A percentile compares a stretch with the other conserved stretches of the same genome.
Evolutionary conservation across 1,139 yeast species (phyloP).

Genomic region (Taphrina deformans): DNA sequence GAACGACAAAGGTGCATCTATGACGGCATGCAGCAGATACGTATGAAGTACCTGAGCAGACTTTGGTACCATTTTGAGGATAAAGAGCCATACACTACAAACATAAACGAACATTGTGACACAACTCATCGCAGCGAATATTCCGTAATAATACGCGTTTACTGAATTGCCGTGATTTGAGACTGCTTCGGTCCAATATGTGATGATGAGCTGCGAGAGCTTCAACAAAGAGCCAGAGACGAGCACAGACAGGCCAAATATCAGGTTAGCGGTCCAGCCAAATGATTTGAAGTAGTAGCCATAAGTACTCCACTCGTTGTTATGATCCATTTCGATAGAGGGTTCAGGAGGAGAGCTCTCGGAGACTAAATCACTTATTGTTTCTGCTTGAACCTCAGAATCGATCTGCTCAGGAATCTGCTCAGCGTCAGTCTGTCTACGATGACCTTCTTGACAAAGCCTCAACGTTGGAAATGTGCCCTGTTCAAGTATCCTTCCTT

Average conservation of each 20-base stretch:
- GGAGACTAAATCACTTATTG: neutral
- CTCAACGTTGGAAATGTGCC: slow-evolving; percentile 45
- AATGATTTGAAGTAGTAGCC: neutral
- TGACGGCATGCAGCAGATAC: slow-evolving; percentile 58
- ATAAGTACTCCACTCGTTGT: neutral
- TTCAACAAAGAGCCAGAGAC: neutral
- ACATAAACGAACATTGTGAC: neutral
- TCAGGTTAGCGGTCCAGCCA: neutral
- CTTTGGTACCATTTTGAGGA: slow-evolving; percentile 47
- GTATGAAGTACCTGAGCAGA: slow-evolving; percentile 47
- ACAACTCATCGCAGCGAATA: neutral
- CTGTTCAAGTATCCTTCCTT: slow-evolving; percentile 49
- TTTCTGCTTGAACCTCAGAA: neutral
- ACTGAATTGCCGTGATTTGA: neutral
- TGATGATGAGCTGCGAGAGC: neutral
- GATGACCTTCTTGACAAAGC: slow-evolving; percentile 47
- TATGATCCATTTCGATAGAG: neutral
- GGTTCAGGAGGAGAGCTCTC: neutral
- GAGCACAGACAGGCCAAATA: neutral
- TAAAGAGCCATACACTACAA: neutral
- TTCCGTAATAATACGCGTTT: neutral
- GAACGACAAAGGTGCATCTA: slow-evolving; percentile 72
- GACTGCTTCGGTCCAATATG: neutral
- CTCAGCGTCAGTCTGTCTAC: neutral
- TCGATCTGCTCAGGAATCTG: neutral